phyloP scores from a whole-genome alignment of 257 asterid species.

The Ehretia macrophylla region DNA sequence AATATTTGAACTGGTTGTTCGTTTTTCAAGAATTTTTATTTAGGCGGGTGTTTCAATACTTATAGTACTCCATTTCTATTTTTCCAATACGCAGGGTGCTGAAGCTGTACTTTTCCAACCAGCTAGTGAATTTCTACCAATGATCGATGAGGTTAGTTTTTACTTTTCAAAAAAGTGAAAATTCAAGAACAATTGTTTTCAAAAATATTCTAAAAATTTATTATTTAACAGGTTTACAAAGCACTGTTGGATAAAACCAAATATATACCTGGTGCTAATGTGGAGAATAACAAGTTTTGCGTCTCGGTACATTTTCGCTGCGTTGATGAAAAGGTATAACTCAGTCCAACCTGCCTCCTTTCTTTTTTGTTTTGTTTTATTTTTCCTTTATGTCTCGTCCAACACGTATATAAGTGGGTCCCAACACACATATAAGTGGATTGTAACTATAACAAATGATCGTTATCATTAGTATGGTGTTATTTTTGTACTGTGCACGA shows the following conservation, averaged over 20 bases:
- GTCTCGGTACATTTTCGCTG: constrained; percentile 88
- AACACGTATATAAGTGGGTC: too few species aligned
- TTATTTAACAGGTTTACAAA: constrained; percentile 52
- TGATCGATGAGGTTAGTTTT: constrained; percentile 63
- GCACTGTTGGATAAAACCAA: constrained; percentile 57
- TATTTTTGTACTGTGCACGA: too few species aligned
- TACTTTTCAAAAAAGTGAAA: neutral
- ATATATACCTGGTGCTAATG: constrained; percentile 64
- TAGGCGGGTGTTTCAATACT: neutral
- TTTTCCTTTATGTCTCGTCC: neutral
- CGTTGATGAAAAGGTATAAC: constrained; percentile 80
- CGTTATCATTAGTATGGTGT: too few species aligned
- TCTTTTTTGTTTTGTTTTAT: constrained; percentile 1
- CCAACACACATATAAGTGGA: too few species aligned
- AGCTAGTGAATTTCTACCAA: constrained; percentile 78
- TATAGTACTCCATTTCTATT: neutral
- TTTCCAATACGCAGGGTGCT: constrained; percentile 35
- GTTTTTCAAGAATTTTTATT: neutral
- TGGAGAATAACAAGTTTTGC: constrained; percentile 90
- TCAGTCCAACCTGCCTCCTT: neutral
- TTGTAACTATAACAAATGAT: too few species aligned
- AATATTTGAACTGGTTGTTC: too few species aligned
- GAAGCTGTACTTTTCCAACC: constrained; percentile 71
- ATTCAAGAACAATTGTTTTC: neutral
- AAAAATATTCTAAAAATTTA: neutral